A percentile compares a stretch with the other conserved stretches of the same genome.
These are phyloP conservation scores for Boletus edulis DNA, from an alignment of 768 basidiomycete genomes.

Conservation along the genomic window DNA sequence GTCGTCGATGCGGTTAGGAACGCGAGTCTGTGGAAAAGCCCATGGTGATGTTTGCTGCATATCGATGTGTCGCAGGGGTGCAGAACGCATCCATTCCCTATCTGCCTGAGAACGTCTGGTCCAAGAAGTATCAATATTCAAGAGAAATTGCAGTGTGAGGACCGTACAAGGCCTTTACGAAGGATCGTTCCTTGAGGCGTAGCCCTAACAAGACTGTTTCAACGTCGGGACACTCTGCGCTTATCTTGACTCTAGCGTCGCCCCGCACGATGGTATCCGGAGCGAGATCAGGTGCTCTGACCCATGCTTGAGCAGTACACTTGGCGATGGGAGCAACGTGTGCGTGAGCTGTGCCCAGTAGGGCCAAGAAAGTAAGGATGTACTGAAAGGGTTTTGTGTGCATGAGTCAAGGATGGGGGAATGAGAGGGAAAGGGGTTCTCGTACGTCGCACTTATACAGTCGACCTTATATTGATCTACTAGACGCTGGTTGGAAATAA, in stretches of 20 bases:
- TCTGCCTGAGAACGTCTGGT: constrained; percentile 6
- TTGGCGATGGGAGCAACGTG: not conserved
- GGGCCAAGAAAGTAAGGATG: constrained; percentile 1
- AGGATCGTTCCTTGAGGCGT: constrained; percentile 21
- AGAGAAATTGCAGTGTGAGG: not conserved
- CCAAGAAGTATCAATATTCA: not conserved
- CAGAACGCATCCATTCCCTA: not conserved
- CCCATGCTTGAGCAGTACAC: constrained; percentile 13
- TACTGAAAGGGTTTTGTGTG: not conserved
- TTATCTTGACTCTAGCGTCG: constrained; percentile 15
- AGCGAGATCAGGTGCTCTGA: constrained; percentile 19
- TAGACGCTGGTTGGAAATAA: too few species aligned
- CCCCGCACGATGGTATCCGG: constrained; percentile 11
- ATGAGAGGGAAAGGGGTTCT: not conserved
- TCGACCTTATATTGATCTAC: too few species aligned
- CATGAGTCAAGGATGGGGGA: not conserved
- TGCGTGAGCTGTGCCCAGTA: not conserved
- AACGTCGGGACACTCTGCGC: constrained; percentile 9
- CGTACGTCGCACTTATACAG: too few species aligned
- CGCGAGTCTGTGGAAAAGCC: not conserved
- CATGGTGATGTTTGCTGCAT: not conserved
- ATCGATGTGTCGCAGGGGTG: not conserved
- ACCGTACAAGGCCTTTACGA: constrained; percentile 11
- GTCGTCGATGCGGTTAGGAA: not conserved
- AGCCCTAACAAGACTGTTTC: constrained; percentile 7